Percentiles rank a stretch among this genome's conserved stretches.
These are phyloP conservation scores for Pleodorina starrii DNA, from an alignment of 139 green algal species.

Conservation along the genomic window DNA sequence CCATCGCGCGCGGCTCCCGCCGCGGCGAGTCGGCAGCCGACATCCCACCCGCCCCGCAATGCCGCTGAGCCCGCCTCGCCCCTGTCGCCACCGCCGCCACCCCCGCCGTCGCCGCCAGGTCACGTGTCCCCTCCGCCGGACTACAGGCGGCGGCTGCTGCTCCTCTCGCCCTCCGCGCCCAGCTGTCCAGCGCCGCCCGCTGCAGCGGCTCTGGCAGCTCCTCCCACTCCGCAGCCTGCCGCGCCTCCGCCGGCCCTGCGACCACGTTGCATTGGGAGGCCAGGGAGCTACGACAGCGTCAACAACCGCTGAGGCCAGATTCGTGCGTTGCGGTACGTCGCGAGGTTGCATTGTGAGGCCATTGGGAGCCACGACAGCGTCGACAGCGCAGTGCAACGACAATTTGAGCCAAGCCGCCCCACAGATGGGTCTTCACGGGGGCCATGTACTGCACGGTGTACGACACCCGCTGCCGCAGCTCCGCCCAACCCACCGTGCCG, in stretches of 20 bases:
- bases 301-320: background rate
- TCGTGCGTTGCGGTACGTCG: background rate
- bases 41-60: no score
- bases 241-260: background rate
- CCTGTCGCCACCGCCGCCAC: no score
- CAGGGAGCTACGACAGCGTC: background rate
- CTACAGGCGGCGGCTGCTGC: background rate
- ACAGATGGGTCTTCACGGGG: no score
- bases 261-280: background rate
- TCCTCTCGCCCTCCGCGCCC: background rate
- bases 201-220: constrained; percentile 1
- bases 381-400: background rate
- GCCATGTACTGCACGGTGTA: background rate
- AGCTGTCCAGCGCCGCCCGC: constrained; percentile 3
- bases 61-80: no score
- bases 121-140: no score
- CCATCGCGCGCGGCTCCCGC: no score
- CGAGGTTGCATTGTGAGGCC: background rate
- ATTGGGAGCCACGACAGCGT: background rate
- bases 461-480: background rate
- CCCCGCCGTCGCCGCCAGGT: no score
- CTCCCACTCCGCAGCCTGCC: background rate
- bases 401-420: background rate
- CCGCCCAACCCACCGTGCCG: constrained; percentile 12
- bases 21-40: no score